These are phyloP conservation scores for Litsea cubeba DNA, from an alignment of 164 flowering plant genomes.

Conservation along the genomic window DNA sequence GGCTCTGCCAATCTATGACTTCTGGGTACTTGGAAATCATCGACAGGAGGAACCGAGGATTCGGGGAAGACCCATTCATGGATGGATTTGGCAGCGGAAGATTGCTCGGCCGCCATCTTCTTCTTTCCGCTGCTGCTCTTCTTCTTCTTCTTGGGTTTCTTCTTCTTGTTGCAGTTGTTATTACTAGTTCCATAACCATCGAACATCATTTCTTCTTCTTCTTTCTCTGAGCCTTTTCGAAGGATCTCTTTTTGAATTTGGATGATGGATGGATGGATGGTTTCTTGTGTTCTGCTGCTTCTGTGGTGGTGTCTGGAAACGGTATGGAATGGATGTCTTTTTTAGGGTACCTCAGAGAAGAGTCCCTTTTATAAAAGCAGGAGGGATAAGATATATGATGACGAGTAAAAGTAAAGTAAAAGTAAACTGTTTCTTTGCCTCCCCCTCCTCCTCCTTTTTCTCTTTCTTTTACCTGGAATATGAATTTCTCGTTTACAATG, in stretches of 20 bases:
- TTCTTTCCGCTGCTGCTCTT: constrained; percentile 35
- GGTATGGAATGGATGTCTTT: not conserved
- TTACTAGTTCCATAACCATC: not conserved
- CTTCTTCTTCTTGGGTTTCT: constrained; percentile 51
- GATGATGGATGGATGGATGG: not conserved
- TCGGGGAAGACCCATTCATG: constrained; percentile 67
- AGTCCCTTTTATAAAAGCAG: not conserved
- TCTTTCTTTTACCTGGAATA: no score
- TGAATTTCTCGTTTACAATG: no score
- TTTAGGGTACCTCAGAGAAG: not conserved
- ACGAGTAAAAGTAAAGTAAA: no score
- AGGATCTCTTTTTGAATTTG: not conserved
- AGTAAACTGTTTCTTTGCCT: no score
- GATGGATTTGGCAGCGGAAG: constrained; percentile 45
- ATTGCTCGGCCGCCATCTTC: constrained; percentile 65
- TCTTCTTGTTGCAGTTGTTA: constrained; percentile 15
- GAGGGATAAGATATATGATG: no score
- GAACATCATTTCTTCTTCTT: not conserved
- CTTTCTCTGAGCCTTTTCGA: not conserved
- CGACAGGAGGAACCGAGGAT: constrained; percentile 22
- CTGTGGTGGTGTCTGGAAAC: not conserved
- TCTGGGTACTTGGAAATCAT: constrained; percentile 45
- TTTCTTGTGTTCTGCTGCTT: not conserved
- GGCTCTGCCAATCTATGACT: constrained; percentile 26
- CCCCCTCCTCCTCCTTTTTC: no score